Evolutionary conservation across 805 yeast species (phyloP).

Genomic region (Candida nemodendra): DNA sequence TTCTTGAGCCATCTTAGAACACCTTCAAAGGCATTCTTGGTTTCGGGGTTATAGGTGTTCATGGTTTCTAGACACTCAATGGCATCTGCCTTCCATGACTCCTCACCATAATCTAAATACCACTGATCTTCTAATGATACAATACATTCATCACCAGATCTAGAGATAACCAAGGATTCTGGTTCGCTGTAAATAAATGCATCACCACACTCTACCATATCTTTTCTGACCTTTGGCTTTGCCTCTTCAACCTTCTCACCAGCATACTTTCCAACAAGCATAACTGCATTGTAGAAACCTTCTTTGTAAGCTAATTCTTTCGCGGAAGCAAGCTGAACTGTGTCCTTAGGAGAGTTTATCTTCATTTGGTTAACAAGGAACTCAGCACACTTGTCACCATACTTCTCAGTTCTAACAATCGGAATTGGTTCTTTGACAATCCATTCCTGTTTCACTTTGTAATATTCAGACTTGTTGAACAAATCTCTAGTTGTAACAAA

Average conservation of each 20-base stretch:
- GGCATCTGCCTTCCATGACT: conserved; percentile 78
- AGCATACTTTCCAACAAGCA: conserved; percentile 76
- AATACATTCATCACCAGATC: conserved; percentile 96
- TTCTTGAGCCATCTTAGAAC: conserved; percentile 94
- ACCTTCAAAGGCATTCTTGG: conserved; percentile 88
- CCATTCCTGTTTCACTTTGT: conserved; percentile 85
- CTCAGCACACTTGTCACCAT: conserved; percentile 88
- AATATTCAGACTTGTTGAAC: conserved; percentile 85
- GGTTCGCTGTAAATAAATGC: conserved; percentile 96
- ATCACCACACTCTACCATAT: conserved; percentile 69
- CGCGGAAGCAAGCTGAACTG: conserved; percentile 82
- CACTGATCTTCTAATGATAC: conserved; percentile 98
- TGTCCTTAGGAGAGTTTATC: conserved; percentile 92
- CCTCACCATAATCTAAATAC: conserved; percentile 98
- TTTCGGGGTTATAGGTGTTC: conserved; percentile 80
- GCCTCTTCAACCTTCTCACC: conserved; percentile 92
- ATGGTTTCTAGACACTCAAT: conserved; percentile 71
- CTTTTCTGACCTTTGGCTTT: conserved; percentile 81
- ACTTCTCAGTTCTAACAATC: conserved; percentile 75
- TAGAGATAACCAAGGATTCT: conserved; percentile 82
- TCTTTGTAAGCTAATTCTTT: conserved; percentile 95
- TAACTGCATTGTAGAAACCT: conserved; percentile 87
- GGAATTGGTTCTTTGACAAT: conserved; percentile 70
- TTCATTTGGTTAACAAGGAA: conserved; percentile 79
- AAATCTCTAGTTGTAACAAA: conserved; percentile 82